A percentile compares a stretch with the other conserved stretches of the same genome.
Evolutionary conservation across 805 yeast genomes (phyloP).

Genomic region (Yarrowia osloensis): DNA sequence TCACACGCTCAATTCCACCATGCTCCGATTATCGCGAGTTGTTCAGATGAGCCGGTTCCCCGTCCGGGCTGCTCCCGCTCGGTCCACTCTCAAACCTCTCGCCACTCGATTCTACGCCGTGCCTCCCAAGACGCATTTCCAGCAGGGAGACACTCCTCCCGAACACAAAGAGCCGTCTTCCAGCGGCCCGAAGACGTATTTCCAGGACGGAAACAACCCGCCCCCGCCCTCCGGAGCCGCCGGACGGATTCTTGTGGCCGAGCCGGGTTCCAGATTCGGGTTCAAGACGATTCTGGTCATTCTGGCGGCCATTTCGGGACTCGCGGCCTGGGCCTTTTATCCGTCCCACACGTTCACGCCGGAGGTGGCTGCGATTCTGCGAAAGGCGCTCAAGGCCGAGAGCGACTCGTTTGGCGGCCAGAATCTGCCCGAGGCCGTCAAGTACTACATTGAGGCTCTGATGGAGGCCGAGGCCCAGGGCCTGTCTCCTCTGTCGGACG

Average conservation of each 20-base stretch:
- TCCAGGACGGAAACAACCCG: background rate
- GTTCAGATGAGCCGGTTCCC: background rate
- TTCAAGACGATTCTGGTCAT: background rate
- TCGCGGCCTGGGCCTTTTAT: background rate
- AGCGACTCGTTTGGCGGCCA: constrained; percentile 58
- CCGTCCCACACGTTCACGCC: constrained; percentile 49
- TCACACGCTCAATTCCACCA: background rate
- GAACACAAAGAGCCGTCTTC: background rate
- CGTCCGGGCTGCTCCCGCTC: too few relatives aligned
- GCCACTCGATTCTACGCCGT: background rate
- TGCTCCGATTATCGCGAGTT: background rate
- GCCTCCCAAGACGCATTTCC: background rate
- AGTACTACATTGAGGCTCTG: constrained; percentile 72
- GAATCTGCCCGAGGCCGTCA: constrained; percentile 68
- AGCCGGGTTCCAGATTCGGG: too few relatives aligned
- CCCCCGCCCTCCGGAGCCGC: constrained; percentile 27
- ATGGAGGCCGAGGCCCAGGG: constrained; percentile 58
- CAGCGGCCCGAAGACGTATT: background rate
- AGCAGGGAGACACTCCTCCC: constrained; percentile 1
- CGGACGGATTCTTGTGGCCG: background rate
- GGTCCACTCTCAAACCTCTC: too few relatives aligned
- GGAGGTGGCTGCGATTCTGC: constrained; percentile 66
- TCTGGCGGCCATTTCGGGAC: background rate
- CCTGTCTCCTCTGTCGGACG: constrained; percentile 64
- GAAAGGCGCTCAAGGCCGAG: constrained; percentile 85